Evolutionary conservation across 75 land plant species (phyloP).

Genomic region (Pinus albicaulis): DNA sequence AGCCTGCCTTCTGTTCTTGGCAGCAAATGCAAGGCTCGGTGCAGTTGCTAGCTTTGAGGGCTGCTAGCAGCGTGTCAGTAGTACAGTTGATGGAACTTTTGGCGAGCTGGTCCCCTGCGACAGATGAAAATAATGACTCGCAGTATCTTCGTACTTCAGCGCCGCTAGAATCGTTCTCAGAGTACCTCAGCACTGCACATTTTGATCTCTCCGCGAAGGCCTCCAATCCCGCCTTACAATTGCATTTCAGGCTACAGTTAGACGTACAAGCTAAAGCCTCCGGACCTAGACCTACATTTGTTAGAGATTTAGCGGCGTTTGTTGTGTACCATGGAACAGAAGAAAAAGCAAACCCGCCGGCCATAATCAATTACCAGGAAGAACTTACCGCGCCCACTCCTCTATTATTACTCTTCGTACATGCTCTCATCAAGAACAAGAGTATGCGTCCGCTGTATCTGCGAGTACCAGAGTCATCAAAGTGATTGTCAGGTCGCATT

Average conservation of each 20-base stretch:
- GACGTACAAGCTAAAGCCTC: background rate
- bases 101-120: conserved; percentile 3
- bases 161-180: background rate
- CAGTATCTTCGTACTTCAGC: background rate
- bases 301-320: background rate
- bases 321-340: background rate
- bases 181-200: conserved; percentile 1
- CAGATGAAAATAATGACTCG: background rate
- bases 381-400: background rate
- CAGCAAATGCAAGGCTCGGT: background rate
- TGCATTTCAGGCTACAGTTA: conserved; percentile 5
- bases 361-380: background rate
- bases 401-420: conserved; percentile 3
- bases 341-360: background rate
- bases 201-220: background rate
- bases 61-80: background rate
- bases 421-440: background rate
- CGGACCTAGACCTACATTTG: conserved; percentile 7
- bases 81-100: background rate
- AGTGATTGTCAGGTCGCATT: background rate
- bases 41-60: too few relatives aligned
- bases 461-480: background rate
- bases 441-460: background rate
- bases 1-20: background rate
- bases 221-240: background rate